Evolutionary conservation across 2,329 filamentous ascomycete genomes (phyloP).

Genomic region (Calonectria crousiana): DNA sequence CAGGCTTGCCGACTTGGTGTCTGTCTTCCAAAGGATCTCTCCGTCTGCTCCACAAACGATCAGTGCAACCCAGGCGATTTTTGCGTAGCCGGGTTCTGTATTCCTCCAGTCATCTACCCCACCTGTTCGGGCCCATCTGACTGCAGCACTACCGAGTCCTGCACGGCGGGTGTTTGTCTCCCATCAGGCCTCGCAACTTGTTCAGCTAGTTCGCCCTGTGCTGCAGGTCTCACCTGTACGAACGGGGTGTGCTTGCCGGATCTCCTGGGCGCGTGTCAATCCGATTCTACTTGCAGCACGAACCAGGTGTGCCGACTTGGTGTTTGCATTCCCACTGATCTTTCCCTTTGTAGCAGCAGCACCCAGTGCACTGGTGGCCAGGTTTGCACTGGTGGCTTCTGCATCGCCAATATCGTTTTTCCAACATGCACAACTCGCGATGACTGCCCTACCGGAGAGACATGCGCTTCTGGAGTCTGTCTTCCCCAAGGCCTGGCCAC

Average conservation of each 20-base stretch:
- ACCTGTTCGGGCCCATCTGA: neutral
- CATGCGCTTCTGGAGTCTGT: neutral
- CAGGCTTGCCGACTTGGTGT: slow-evolving; percentile 1
- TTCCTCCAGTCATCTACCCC: neutral
- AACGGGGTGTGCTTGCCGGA: neutral
- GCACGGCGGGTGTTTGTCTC: slow-evolving; percentile 3
- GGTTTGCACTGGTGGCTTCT: neutral
- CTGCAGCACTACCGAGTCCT: neutral
- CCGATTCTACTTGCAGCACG: neutral
- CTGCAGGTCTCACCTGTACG: neutral
- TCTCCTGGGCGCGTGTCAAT: neutral
- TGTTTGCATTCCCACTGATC: neutral
- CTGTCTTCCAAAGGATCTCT: neutral
- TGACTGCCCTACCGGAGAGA: neutral
- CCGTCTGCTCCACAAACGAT: neutral
- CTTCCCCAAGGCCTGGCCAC: neutral
- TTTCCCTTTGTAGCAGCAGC: neutral
- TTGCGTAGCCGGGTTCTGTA: neutral
- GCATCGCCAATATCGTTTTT: neutral
- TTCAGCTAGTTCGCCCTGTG: neutral
- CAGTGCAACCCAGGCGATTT: neutral
- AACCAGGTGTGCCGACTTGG: slow-evolving; percentile 8
- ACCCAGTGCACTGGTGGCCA: neutral
- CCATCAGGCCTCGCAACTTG: neutral
- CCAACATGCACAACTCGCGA: slow-evolving; percentile 3